These are phyloP conservation scores for Cafeteria roenbergensis DNA, from an alignment of 108 stramenopile species.

Conservation along the genomic window DNA sequence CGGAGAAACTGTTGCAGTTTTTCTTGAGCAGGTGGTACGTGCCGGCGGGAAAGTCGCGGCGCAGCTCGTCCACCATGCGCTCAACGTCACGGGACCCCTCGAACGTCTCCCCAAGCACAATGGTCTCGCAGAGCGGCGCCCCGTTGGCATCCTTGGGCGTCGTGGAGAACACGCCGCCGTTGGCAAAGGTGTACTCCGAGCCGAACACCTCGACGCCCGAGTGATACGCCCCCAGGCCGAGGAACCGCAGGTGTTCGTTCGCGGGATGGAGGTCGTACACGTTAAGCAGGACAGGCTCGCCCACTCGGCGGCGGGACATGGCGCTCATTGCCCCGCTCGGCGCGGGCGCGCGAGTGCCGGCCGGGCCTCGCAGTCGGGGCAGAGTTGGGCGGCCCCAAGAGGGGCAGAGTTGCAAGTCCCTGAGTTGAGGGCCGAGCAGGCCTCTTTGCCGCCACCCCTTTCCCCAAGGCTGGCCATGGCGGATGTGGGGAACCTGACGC, in stretches of 20 bases:
- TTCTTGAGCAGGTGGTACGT: background rate
- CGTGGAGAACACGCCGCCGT: background rate
- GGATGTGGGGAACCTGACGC: background rate
- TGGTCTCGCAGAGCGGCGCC: background rate
- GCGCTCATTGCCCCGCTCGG: no score
- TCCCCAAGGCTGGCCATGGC: no score
- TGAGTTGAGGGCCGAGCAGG: no score
- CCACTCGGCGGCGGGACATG: no score
- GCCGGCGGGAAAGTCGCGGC: background rate
- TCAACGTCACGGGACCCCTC: background rate
- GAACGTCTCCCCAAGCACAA: background rate
- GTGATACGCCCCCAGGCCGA: background rate
- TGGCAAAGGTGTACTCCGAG: background rate
- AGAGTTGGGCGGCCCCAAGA: no score
- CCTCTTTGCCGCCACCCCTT: no score
- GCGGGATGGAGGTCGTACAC: background rate
- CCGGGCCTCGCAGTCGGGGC: no score
- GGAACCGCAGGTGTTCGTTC: background rate
- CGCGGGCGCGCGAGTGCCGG: no score
- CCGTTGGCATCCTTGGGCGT: background rate
- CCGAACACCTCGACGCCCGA: background rate
- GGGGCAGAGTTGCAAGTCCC: no score
- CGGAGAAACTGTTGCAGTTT: constrained; percentile 1
- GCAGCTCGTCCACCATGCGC: background rate
- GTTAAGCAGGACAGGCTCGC: background rate